Evolutionary conservation across 257 asterid genomes (phyloP).

Genomic region (Nicotiana obtusifolia): DNA sequence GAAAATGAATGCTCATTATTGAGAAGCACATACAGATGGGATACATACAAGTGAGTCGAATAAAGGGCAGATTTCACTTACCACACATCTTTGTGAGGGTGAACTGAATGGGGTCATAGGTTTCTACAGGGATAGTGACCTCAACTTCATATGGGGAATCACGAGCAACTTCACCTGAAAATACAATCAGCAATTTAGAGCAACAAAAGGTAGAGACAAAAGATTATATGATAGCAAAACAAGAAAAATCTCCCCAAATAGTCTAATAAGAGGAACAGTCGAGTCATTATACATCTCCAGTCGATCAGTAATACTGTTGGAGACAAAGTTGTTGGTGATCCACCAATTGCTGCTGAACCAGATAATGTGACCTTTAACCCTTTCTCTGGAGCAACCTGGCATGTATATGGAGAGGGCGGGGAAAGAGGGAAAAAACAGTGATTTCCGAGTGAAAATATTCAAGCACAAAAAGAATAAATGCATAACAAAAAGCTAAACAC

Average conservation of each 20-base stretch:
- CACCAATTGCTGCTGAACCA: constrained; percentile 79
- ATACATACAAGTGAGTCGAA: constrained; percentile 8
- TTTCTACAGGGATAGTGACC: constrained; percentile 72
- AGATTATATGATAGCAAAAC: background rate
- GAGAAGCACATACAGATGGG: background rate
- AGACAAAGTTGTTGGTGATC: constrained; percentile 80
- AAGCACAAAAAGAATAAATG: constrained; percentile 9
- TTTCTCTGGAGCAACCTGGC: constrained; percentile 66
- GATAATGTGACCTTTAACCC: constrained; percentile 66
- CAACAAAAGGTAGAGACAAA: constrained; percentile 12
- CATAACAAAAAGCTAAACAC: constrained; percentile 27
- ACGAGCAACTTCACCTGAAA: constrained; percentile 62
- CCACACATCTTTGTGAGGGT: constrained; percentile 77
- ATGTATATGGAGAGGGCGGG: background rate
- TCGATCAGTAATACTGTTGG: constrained; percentile 58
- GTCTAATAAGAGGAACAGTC: background rate
- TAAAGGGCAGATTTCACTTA: constrained; percentile 28
- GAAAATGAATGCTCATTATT: background rate
- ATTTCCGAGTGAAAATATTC: background rate
- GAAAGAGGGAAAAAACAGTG: background rate
- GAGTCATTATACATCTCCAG: constrained; percentile 63
- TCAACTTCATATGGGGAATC: constrained; percentile 71
- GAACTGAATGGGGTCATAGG: constrained; percentile 70
- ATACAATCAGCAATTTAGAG: constrained; percentile 16
- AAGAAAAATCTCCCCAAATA: background rate